Base-by-base conservation (phyloP, 768 basidiomycete genomes). In the Trametes punicea region DNA sequence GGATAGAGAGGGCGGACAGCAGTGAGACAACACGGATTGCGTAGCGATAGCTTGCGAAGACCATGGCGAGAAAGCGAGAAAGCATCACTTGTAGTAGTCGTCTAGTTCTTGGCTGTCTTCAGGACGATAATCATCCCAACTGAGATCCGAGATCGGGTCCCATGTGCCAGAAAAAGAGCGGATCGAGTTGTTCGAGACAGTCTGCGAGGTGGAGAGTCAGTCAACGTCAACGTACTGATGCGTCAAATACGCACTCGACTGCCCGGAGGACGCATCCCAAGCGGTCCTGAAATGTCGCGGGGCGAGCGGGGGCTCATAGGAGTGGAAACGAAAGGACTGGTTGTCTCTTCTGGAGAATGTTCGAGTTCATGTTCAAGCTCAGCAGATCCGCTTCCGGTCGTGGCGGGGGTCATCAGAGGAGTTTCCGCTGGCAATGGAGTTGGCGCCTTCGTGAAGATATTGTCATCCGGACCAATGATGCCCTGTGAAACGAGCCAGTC, bases 401-500 rank as follows among this genome's bases (percentile, higher is more conserved):
- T 26, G 6, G 25, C 11, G 11, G 42, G 42, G 4, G 42, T 13
- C 25, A 16, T 9, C 20, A 44, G 30, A 7, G 31, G 47, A 18
- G n/a, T 15, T 1, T 46, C 48, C 4, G 44, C 5, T 2, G 51
- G 52, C 25, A 33, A 53, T 4, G 41, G 57, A 16, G 31, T 23
- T 3, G 50, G 52, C 10, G 49, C 15, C 7, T 20, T 30, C 8
- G n/a, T 20, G 16, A n/a, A 45, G 26, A 47, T 25, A 6, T 16
- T 34, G 9, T 54, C 57, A 23, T 54, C 41, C 4, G 48, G 41
- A 8, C 29, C 29, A 23, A 67, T 60, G 51, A 68, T 68, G 6
- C 64, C 62, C 44, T 66, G 67, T 6, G 50, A 39, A 8, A 64
- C 25, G 7, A 68, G 60, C 57, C 63, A 68, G 2, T 64, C 62